Base-by-base conservation (phyloP, 495 filamentous ascomycete species). In the Neurospora terricola region DNA sequence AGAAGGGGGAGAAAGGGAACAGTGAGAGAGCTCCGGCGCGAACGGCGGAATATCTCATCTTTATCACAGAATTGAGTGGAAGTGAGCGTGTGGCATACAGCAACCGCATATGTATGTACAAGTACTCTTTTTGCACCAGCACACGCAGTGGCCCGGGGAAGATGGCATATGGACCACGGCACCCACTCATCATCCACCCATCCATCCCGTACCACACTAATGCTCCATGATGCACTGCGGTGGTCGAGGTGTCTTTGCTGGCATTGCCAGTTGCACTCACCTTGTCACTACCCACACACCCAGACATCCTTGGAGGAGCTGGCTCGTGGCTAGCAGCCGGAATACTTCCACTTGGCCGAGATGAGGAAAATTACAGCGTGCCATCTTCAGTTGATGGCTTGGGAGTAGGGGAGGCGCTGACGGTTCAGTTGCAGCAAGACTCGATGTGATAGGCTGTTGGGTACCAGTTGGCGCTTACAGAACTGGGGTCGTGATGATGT, bases 401-500 rank as follows among this genome's bases (percentile, higher is more conserved):
- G 42, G 70, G 16, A 69, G 66, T 42, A 30, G 42, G 14, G 73
- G 38, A 69, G 54, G 54, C 54, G 54, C 54, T 34, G 54, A 66
- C 54, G 76, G 77, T 79, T 77, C 78, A 74, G 78, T 78, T 80
- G 75, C 77, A 78, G 72, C 38, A 70, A 74, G 75, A 71, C 72
- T 72, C 72, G 74, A 77, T 73, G 76, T 86, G 85, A 87, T 87
- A 84, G 84, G 85, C 80, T 80, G 81, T 74, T 75, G 73, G 69
- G 79, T 74, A 77, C 85, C 85, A 85, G 81, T 85, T 82, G 85
- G 85, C 85, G 85, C 85, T 85, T 87, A 84, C 76, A 77, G 78
- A 78, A 82, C 80, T 73, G 81, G 83, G 83, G 80, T 72, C 73
- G 27, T 77, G 72, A 76, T 78, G 75, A 79, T 79, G 81, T 82